A percentile compares a stretch with the other conserved stretches of the same genome.
Evolutionary conservation across 2,329 filamentous ascomycete species (phyloP).

Genomic region (Verticillium tricorpus): DNA sequence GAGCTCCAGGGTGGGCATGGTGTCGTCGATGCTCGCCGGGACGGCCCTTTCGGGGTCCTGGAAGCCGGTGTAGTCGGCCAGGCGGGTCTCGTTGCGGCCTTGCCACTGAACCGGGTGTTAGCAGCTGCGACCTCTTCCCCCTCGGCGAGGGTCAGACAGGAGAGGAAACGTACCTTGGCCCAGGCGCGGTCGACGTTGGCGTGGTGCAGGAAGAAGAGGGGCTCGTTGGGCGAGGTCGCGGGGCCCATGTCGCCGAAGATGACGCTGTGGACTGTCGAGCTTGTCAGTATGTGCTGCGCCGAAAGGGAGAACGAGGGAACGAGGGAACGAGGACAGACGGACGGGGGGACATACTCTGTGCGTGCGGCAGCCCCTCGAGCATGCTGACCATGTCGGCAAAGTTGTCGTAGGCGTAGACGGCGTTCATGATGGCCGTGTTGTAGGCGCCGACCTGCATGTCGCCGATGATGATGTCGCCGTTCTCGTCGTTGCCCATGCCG

Average conservation of each 20-base stretch:
- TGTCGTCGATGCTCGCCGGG: constrained; percentile 7
- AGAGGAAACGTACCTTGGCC: constrained; percentile 10
- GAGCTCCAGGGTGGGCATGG: constrained; percentile 12
- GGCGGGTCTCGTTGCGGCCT: constrained; percentile 12
- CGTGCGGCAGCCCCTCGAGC: constrained; percentile 15
- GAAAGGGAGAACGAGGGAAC: not conserved
- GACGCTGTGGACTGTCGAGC: constrained; percentile 8
- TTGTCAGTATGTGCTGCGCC: not conserved
- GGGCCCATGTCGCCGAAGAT: constrained; percentile 20
- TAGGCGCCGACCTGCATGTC: constrained; percentile 13
- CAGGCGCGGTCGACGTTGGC: constrained; percentile 22
- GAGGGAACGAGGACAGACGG: no score
- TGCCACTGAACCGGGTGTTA: constrained; percentile 12
- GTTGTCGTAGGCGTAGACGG: constrained; percentile 11
- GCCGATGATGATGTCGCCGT: constrained; percentile 11
- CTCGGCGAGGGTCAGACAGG: not conserved
- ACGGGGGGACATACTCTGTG: constrained; percentile 8
- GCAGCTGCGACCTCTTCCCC: not conserved
- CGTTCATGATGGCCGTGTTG: constrained; percentile 10
- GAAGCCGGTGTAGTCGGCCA: constrained; percentile 15
- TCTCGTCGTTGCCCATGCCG: constrained; percentile 6
- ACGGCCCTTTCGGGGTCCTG: not conserved
- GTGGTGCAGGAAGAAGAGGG: constrained; percentile 23
- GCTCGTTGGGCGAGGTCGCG: constrained; percentile 20
- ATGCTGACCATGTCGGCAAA: constrained; percentile 10